Evolutionary conservation across 352 stramenopile species (phyloP).

Genomic region (Proteromonas lacertae): DNA sequence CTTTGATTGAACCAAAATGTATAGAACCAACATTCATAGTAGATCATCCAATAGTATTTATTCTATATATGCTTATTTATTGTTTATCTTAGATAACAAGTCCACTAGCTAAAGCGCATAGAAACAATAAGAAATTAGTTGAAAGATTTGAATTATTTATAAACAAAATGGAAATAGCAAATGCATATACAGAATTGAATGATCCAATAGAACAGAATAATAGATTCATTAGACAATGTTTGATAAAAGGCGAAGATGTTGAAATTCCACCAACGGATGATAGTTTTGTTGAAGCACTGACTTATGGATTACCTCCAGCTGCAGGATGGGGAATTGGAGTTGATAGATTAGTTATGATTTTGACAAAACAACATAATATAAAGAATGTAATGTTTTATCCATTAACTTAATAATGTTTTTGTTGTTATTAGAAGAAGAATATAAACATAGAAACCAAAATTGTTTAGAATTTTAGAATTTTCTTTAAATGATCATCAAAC

Average conservation of each 20-base stretch:
- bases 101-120: conserved; percentile 81
- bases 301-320: conserved; percentile 87
- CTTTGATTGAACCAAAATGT: no score
- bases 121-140: conserved; percentile 45
- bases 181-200: conserved; percentile 94
- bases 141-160: conserved; percentile 96
- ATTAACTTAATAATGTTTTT: no score
- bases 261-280: conserved; percentile 63
- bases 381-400: conserved; percentile 54
- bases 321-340: conserved; percentile 82
- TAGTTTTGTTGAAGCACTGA: conserved; percentile 53
- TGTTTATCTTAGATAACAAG: no score
- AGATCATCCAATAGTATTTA: no score
- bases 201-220: conserved; percentile 58
- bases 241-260: conserved; percentile 37
- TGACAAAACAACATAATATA: conserved; percentile 48
- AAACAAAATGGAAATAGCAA: conserved; percentile 71
- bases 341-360: conserved; percentile 76
- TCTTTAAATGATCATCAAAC: no score
- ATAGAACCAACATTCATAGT: no score
- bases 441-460: no score
- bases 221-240: conserved; percentile 32
- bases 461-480: no score
- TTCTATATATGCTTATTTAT: no score
- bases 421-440: no score